phyloP scores from a whole-genome alignment of 176 grass and related monocot species.

The Aegilops umbellulata region DNA sequence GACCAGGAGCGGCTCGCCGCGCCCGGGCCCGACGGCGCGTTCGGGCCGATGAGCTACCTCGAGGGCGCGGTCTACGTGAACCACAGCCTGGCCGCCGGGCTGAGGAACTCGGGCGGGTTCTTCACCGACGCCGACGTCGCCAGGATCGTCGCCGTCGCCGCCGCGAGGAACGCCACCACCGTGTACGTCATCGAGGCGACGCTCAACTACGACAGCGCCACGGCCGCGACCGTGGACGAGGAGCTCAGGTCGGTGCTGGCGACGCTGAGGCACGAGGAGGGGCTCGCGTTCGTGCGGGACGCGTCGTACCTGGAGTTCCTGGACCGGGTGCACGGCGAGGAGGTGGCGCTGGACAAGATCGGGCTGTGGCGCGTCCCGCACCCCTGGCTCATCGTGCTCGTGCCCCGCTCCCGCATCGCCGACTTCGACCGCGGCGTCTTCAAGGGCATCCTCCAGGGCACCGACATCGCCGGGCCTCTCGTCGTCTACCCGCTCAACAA shows the following conservation, averaged over 20 bases:
- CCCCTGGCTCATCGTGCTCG: slow-evolving; percentile 73
- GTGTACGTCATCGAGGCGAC: slow-evolving; percentile 82
- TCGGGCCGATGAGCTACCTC: slow-evolving; percentile 53
- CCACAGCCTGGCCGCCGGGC: slow-evolving; percentile 40
- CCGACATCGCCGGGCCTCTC: slow-evolving; percentile 45
- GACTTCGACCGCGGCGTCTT: slow-evolving; percentile 69
- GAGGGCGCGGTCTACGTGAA: slow-evolving; percentile 62
- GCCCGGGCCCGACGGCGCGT: neutral
- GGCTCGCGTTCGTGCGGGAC: slow-evolving; percentile 54
- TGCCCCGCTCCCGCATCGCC: slow-evolving; percentile 59
- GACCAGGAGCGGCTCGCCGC: slow-evolving; percentile 69
- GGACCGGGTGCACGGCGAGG: slow-evolving; percentile 49
- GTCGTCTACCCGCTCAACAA: slow-evolving; percentile 74
- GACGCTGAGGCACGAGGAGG: slow-evolving; percentile 38
- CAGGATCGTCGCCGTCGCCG: slow-evolving; percentile 32
- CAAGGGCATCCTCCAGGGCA: slow-evolving; percentile 55
- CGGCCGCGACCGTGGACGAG: neutral
- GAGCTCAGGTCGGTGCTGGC: slow-evolving; percentile 28
- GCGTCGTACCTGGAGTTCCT: slow-evolving; percentile 58
- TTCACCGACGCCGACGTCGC: slow-evolving; percentile 49
- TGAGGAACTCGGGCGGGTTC: slow-evolving; percentile 40
- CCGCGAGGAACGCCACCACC: slow-evolving; percentile 13
- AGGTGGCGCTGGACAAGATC: slow-evolving; percentile 38
- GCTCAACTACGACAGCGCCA: slow-evolving; percentile 36
- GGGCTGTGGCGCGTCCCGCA: slow-evolving; percentile 70